A percentile compares a stretch with the other conserved stretches of the same genome.
Conservation (phyloP, 2,329 filamentous ascomycete genomes). For the Byssochlamys sp. region DNA sequence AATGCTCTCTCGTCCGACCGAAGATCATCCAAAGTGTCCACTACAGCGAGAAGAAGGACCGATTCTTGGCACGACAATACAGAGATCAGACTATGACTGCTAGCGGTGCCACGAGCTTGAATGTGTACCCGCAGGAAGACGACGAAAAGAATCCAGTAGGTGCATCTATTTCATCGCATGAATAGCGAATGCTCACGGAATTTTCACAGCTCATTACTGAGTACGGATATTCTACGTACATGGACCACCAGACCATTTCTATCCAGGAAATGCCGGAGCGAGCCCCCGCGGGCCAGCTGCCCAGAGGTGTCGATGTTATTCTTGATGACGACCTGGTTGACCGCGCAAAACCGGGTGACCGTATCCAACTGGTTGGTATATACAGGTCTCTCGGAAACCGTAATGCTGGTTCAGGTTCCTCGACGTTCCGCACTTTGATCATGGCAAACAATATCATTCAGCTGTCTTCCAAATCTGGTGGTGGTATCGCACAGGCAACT, state of each 20-base stretch:
- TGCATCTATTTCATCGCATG: background rate
- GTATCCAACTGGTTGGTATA: constrained; percentile 92
- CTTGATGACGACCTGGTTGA: constrained; percentile 95
- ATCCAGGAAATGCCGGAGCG: constrained; percentile 99
- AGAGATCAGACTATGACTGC: constrained; percentile 92
- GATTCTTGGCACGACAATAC: constrained; percentile 84
- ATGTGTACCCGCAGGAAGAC: constrained; percentile 88
- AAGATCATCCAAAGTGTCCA: constrained; percentile 98
- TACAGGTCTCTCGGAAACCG: constrained; percentile 90
- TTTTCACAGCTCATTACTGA: constrained; percentile 65
- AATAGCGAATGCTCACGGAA: constrained; percentile 4
- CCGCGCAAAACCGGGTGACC: constrained; percentile 84
- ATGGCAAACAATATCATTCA: constrained; percentile 92
- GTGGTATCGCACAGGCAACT: constrained; percentile 78
- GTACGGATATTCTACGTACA: constrained; percentile 89
- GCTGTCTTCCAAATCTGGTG: constrained; percentile 89
- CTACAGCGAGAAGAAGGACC: constrained; percentile 77
- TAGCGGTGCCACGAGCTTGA: constrained; percentile 75
- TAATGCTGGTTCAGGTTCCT: constrained; percentile 80
- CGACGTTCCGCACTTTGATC: constrained; percentile 87
- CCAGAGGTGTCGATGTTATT: constrained; percentile 89
- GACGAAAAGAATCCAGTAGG: constrained; percentile 73
- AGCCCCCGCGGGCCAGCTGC: constrained; percentile 87
- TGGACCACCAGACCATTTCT: constrained; percentile 93
- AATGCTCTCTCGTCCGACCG: constrained; percentile 86